phyloP scores from a whole-genome alignment of 352 stramenopile genomes.

The Peronospora farinosa region DNA sequence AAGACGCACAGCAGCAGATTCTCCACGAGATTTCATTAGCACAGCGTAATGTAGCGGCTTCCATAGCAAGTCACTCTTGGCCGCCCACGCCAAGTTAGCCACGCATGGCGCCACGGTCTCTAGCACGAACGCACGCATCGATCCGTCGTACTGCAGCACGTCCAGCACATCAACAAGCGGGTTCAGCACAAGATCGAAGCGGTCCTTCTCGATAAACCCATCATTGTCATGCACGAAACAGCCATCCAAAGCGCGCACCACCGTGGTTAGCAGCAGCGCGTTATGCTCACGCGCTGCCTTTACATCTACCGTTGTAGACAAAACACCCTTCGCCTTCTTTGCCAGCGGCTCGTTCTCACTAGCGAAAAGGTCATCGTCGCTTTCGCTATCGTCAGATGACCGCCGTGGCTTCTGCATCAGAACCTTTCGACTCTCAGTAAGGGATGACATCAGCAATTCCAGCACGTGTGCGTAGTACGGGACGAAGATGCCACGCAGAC shows the following conservation, averaged over 20 bases:
- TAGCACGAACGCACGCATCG: constrained; percentile 49
- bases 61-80: constrained; percentile 85
- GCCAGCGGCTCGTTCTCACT: constrained; percentile 42
- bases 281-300: constrained; percentile 32
- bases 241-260: constrained; percentile 67
- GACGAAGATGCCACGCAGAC: constrained; percentile 83
- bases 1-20: constrained; percentile 54
- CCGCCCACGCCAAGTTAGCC: constrained; percentile 78
- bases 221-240: constrained; percentile 85
- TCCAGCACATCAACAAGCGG: constrained; percentile 75
- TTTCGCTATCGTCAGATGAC: constrained; percentile 25
- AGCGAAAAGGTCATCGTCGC: constrained; percentile 36
- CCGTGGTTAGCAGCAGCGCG: constrained; percentile 44
- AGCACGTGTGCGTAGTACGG: constrained; percentile 81
- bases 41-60: constrained; percentile 86
- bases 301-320: constrained; percentile 6
- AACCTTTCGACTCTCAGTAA: constrained; percentile 46
- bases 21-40: constrained; percentile 82
- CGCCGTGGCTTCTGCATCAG: constrained; percentile 40
- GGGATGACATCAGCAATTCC: constrained; percentile 42
- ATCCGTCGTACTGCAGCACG: constrained; percentile 44
- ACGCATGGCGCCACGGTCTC: constrained; percentile 62
- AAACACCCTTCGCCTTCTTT: constrained; percentile 57
- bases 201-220: constrained; percentile 84
- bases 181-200: constrained; percentile 66